Evolutionary conservation across 129 eudicot genomes (phyloP).

Genomic region (Flaveria sonorensis): DNA sequence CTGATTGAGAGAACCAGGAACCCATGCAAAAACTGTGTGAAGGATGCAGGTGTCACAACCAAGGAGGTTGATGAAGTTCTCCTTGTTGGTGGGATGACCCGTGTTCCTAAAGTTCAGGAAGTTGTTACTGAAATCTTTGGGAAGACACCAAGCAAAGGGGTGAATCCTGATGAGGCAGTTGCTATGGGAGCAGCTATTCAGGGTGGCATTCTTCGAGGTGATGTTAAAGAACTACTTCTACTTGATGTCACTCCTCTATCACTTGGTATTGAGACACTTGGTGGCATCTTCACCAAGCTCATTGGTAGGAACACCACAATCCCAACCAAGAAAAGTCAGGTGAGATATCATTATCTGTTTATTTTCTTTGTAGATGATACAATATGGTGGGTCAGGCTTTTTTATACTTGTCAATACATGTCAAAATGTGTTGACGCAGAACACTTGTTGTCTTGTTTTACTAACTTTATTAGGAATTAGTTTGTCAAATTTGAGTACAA

Average conservation of each 20-base stretch:
- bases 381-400: too few species aligned
- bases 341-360: slow-evolving; percentile 18
- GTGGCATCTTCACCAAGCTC: slow-evolving; percentile 58
- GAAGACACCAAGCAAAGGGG: slow-evolving; percentile 56
- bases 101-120: slow-evolving; percentile 63
- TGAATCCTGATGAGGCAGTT: slow-evolving; percentile 63
- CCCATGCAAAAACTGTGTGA: slow-evolving; percentile 54
- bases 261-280: slow-evolving; percentile 63
- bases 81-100: slow-evolving; percentile 61
- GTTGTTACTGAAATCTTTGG: slow-evolving; percentile 51
- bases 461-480: too few species aligned
- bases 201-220: slow-evolving; percentile 64
- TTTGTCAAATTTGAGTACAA: too few species aligned
- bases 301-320: slow-evolving; percentile 58
- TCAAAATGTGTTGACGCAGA: too few species aligned
- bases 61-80: slow-evolving; percentile 61
- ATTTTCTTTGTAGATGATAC: background rate
- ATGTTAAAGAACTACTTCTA: slow-evolving; percentile 59
- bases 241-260: slow-evolving; percentile 68
- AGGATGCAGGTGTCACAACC: slow-evolving; percentile 54
- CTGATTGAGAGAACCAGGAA: slow-evolving; percentile 47
- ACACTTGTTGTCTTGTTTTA: too few species aligned
- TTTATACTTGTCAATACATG: too few species aligned
- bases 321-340: slow-evolving; percentile 63
- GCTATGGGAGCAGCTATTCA: slow-evolving; percentile 71